These are phyloP conservation scores for Hericium alpestre DNA, from an alignment of 768 basidiomycete genomes.

Conservation along the genomic window DNA sequence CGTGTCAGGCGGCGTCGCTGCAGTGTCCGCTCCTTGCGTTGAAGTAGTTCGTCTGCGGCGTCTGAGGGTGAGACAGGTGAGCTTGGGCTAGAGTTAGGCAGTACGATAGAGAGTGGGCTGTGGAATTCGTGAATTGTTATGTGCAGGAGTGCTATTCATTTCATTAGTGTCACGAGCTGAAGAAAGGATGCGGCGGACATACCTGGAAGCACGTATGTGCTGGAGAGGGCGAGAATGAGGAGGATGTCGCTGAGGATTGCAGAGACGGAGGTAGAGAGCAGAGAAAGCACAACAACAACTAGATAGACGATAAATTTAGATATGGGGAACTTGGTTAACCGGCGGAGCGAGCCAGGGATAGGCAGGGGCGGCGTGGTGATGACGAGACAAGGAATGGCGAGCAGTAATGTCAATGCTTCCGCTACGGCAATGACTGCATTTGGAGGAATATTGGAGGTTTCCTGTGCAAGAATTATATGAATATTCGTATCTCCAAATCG, in stretches of 20 bases:
- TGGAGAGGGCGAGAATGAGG: conserved; percentile 39
- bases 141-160: conserved; percentile 52
- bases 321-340: conserved; percentile 30
- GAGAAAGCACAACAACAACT: conserved; percentile 32
- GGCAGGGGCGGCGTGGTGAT: conserved; percentile 45
- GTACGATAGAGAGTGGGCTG: conserved; percentile 73
- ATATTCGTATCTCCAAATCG: not conserved
- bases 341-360: conserved; percentile 33
- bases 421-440: conserved; percentile 31
- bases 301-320: conserved; percentile 34
- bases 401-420: conserved; percentile 40
- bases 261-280: conserved; percentile 31
- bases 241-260: conserved; percentile 36
- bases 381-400: conserved; percentile 50
- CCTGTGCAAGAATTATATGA: conserved; percentile 15
- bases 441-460: conserved; percentile 17
- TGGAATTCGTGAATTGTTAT: conserved; percentile 77
- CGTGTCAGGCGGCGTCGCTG: conserved; percentile 64
- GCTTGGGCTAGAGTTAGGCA: conserved; percentile 31
- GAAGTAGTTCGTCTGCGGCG: conserved; percentile 59
- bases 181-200: conserved; percentile 7
- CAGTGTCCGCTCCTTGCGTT: conserved; percentile 76
- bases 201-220: conserved; percentile 60
- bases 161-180: not conserved
- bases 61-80: conserved; percentile 21